Conservation (phyloP, 73 alveolate genomes). For the Stentor roeselii region DNA sequence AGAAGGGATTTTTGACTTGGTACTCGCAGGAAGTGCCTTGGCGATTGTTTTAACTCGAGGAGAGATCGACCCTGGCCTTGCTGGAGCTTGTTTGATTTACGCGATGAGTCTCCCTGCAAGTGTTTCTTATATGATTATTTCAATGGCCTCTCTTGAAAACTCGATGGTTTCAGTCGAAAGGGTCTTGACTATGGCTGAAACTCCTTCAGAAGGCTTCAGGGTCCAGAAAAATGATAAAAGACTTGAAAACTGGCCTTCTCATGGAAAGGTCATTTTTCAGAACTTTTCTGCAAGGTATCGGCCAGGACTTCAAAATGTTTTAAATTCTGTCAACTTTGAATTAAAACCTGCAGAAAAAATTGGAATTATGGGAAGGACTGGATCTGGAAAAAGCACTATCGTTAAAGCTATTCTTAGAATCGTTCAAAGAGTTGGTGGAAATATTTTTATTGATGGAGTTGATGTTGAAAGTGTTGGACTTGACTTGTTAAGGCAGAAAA, state of each 20-base stretch:
- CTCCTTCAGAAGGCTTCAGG: background rate
- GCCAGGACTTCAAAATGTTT: conserved; percentile 71
- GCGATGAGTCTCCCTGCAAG: background rate
- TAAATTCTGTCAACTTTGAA: conserved; percentile 67
- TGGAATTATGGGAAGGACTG: conserved; percentile 84
- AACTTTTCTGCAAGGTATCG: conserved; percentile 75
- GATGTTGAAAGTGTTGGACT: conserved; percentile 42
- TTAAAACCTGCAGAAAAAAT: conserved; percentile 67
- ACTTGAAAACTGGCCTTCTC: conserved; percentile 37
- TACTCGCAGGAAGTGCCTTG: background rate
- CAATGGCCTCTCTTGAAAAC: background rate
- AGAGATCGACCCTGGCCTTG: background rate
- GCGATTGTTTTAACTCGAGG: background rate
- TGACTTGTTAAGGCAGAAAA: conserved; percentile 49
- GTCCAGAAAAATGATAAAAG: background rate
- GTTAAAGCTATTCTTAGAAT: conserved; percentile 69
- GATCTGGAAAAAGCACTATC: conserved; percentile 83
- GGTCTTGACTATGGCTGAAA: background rate
- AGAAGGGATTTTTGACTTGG: background rate
- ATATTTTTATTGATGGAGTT: conserved; percentile 53
- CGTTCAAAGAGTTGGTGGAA: conserved; percentile 58
- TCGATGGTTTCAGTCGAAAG: background rate
- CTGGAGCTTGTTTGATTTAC: background rate
- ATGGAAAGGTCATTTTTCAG: conserved; percentile 62
- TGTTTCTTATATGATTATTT: background rate